Base-by-base conservation (phyloP, 805 yeast genomes). In the Ogataea parapolymorpha region DNA sequence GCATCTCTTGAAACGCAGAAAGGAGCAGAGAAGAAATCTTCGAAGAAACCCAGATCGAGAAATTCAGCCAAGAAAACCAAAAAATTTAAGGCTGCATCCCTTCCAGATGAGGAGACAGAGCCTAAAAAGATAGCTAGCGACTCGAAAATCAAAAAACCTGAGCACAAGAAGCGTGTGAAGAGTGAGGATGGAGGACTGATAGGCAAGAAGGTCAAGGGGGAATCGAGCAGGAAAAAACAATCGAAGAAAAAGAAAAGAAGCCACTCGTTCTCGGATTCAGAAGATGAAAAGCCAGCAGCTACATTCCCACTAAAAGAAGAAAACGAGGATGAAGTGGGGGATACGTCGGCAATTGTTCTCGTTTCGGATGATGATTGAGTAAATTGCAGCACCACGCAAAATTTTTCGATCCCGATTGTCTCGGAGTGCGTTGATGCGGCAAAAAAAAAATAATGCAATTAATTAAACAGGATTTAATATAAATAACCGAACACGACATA, bases 281-380 rank as follows among this genome's bases (percentile, higher is more conserved):
- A 38, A 13, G 30, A 26, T 22, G 31, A 31, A 10, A 11, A 24
- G 10, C 34, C 16, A 4, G 20, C 20, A 15, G 12, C 18, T 13
- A 14, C 36, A 10, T 10, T n/a, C 8, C 24, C 14, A 10, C 14
- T 17, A 3, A 17, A 9, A 14, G 36, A 37, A 18, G 18, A 13
- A 11, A 32, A 25, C 22, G 38, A 34, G 26, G 39, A 40, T 6
- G 48, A 41, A 15, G 26, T 38, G 16, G 42, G 41, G 10, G 53
- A 52, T 26, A 42, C 45, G 2, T 50, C 54, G 31, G 51, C 46
- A 10, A 50, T 50, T 26, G 42, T 50, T 24, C 32, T 50, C 25
- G 26, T 50, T 29, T 47, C 50, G 10, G 43, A 43, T 22, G 46
- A 46, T 6, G 28, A 27, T 17, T 35, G 28, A 27, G 26, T 35